Conservation (phyloP, 495 filamentous ascomycete species). For the Pyrenula aspistea region DNA sequence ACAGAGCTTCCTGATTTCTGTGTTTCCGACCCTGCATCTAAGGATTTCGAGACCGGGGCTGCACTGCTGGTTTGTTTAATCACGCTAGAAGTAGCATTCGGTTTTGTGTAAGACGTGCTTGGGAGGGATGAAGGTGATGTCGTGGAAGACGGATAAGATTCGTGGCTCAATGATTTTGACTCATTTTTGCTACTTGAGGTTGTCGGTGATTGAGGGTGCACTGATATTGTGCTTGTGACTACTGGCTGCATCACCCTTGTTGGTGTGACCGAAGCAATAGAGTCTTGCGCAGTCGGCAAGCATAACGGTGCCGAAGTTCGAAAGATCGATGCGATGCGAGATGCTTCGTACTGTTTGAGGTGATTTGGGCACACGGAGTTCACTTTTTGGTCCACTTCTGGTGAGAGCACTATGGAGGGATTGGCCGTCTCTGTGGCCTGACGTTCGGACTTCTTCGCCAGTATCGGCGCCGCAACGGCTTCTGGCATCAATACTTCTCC, state of each 20-base stretch:
- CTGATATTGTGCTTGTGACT: not conserved
- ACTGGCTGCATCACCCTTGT: not conserved
- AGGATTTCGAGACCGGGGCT: not conserved
- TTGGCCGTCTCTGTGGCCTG: not conserved
- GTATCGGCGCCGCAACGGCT: not conserved
- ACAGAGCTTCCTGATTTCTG: conserved; percentile 35
- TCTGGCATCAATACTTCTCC: conserved; percentile 13
- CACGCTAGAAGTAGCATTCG: not conserved
- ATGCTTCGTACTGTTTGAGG: not conserved
- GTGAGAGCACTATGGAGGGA: not conserved
- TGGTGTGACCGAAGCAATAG: not conserved
- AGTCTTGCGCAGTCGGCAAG: not conserved
- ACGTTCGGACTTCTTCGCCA: not conserved
- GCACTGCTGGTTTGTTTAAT: not conserved
- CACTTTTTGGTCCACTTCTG: not conserved
- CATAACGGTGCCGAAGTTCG: not conserved
- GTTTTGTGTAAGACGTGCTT: not conserved
- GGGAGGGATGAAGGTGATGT: not conserved
- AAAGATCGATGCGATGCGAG: not conserved
- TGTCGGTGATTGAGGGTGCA: not conserved
- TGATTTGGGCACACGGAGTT: not conserved
- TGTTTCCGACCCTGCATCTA: conserved; percentile 1
- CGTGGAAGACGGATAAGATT: not conserved
- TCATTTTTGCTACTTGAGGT: not conserved
- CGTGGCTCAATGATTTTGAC: not conserved